These are phyloP conservation scores for Lindgomyces ingoldianus DNA, from an alignment of 495 filamentous ascomycete species.

Conservation along the genomic window DNA sequence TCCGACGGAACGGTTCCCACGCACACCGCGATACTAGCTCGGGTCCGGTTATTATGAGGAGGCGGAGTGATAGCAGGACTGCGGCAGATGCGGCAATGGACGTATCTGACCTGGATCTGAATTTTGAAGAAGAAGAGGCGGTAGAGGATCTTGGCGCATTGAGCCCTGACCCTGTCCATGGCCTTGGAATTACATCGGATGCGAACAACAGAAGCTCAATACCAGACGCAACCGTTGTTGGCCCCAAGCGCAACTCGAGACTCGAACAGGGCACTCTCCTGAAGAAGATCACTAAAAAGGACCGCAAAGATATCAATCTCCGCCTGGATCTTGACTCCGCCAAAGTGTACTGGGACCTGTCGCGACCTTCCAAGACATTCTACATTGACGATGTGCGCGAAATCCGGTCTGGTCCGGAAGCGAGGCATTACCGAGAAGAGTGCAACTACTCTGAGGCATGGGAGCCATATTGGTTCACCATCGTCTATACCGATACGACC, in stretches of 20 bases:
- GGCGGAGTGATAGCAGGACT: slow-evolving; percentile 83
- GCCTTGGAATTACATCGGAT: slow-evolving; percentile 43
- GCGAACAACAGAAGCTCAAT: slow-evolving; percentile 30
- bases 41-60: slow-evolving; percentile 82
- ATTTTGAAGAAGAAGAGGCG: slow-evolving; percentile 63
- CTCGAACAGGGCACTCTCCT: slow-evolving; percentile 75
- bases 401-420: slow-evolving; percentile 81
- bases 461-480: slow-evolving; percentile 79
- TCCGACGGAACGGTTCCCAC: slow-evolving; percentile 71
- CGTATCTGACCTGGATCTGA: slow-evolving; percentile 51
- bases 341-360: slow-evolving; percentile 84
- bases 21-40: slow-evolving; percentile 78
- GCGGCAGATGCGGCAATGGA: slow-evolving; percentile 53
- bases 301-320: slow-evolving; percentile 70
- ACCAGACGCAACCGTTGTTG: slow-evolving; percentile 57
- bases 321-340: slow-evolving; percentile 76
- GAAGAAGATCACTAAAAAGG: slow-evolving; percentile 81
- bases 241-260: slow-evolving; percentile 67
- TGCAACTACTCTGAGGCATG: slow-evolving; percentile 63
- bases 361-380: slow-evolving; percentile 74
- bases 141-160: slow-evolving; percentile 50
- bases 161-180: slow-evolving; percentile 37
- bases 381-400: slow-evolving; percentile 95
- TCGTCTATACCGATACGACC: slow-evolving; percentile 73
- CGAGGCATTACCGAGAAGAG: slow-evolving; percentile 85